Evolutionary conservation across 164 flowering plant genomes (phyloP).

Genomic region (Nymphaea colorata): DNA sequence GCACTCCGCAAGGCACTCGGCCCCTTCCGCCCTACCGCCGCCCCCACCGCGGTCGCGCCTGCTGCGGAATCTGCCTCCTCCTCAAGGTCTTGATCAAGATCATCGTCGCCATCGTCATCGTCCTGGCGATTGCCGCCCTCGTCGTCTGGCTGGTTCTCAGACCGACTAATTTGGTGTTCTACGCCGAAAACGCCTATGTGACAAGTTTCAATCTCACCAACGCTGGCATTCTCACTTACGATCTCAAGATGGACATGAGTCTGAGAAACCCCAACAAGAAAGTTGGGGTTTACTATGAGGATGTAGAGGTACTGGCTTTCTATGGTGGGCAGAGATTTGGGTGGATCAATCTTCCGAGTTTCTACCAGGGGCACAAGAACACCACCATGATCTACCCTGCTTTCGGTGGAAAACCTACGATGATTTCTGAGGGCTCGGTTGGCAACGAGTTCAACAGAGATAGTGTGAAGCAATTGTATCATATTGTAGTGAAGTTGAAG

Average conservation of each 20-base stretch:
- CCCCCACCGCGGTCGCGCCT: conserved; percentile 16
- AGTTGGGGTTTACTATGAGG: conserved; percentile 25
- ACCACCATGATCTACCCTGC: conserved; percentile 11
- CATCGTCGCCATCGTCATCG: conserved; percentile 8
- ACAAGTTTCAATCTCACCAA: conserved; percentile 14
- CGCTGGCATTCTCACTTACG: conserved; percentile 15
- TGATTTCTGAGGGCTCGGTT: conserved; percentile 1
- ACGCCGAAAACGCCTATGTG: conserved; percentile 22
- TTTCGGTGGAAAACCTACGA: conserved; percentile 8
- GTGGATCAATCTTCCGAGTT: conserved; percentile 8
- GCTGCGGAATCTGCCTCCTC: conserved; percentile 17
- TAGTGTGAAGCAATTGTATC: conserved; percentile 12
- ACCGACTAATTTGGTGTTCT: conserved; percentile 17
- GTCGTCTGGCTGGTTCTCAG: conserved; percentile 25
- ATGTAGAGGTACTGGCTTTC: conserved; percentile 18
- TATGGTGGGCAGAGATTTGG: conserved; percentile 12
- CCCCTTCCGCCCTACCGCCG: conserved; percentile 25
- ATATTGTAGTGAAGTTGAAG: conserved; percentile 14
- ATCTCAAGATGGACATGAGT: conserved; percentile 17
- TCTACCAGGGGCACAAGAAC: conserved; percentile 28
- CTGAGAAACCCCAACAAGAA: conserved; percentile 26
- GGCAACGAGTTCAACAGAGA: conserved; percentile 8
- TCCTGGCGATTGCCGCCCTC: conserved; percentile 17
- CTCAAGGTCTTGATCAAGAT: conserved; percentile 17
- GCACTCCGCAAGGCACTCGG: conserved; percentile 6